Percentiles rank a stretch among this genome's conserved stretches.
These are phyloP conservation scores for Sechiopsis laciniata DNA, from an alignment of 306 rosid genomes.

Conservation along the genomic window DNA sequence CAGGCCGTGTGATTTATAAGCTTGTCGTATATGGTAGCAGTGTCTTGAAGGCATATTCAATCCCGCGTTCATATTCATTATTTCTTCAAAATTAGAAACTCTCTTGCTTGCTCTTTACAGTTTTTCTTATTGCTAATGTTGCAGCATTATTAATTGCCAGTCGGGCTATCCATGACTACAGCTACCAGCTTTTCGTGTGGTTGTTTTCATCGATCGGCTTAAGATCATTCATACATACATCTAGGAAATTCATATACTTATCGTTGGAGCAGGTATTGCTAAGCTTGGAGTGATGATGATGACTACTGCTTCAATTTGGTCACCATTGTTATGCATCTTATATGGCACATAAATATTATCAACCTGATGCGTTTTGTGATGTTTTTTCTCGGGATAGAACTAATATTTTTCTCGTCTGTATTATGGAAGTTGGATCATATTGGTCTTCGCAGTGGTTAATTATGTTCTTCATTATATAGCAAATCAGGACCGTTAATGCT, in stretches of 20 bases:
- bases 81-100: constrained; percentile 84
- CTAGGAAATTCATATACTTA: constrained; percentile 60
- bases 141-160: constrained; percentile 99
- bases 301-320: constrained; percentile 83
- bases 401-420: constrained; percentile 86
- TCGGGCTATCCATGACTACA: constrained; percentile 93
- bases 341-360: constrained; percentile 84
- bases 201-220: constrained; percentile 95
- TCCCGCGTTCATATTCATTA: constrained; percentile 79
- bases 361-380: constrained; percentile 51
- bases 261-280: constrained; percentile 68
- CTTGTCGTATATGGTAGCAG: constrained; percentile 60
- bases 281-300: constrained; percentile 98
- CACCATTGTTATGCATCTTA: constrained; percentile 93
- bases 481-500: too few species aligned
- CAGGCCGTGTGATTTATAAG: constrained; percentile 73
- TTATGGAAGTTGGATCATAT: constrained; percentile 91
- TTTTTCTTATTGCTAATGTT: constrained; percentile 64
- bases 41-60: constrained; percentile 81
- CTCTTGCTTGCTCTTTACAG: constrained; percentile 27
- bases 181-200: constrained; percentile 99
- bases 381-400: constrained; percentile 77
- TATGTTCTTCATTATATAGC: constrained; percentile 78
- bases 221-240: constrained; percentile 87
- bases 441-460: constrained; percentile 71